Evolutionary conservation across 2,329 filamentous ascomycete genomes (phyloP).

Genomic region (Aspergillus luchuensis): DNA sequence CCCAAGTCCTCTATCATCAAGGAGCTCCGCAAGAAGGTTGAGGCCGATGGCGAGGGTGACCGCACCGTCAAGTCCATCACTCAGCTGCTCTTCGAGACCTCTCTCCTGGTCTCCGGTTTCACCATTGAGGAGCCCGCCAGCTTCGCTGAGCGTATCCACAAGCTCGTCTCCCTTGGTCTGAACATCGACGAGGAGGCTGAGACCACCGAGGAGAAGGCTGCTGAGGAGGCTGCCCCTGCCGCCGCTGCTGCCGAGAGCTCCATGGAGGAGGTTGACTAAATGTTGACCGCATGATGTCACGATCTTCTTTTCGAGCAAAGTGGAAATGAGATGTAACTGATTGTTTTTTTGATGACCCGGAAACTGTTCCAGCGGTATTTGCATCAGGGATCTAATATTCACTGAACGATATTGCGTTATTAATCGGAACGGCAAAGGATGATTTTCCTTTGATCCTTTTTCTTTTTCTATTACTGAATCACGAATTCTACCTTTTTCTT

Average conservation of each 20-base stretch:
- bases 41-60: conserved; percentile 96
- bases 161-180: conserved; percentile 95
- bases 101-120: conserved; percentile 97
- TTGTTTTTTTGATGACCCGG: conserved; percentile 13
- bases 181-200: conserved; percentile 96
- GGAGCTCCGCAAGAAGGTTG: conserved; percentile 99
- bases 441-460: conserved; percentile 13
- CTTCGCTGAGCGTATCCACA: conserved; percentile 99
- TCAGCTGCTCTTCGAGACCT: conserved; percentile 98
- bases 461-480: conserved; percentile 14
- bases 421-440: conserved; percentile 17
- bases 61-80: conserved; percentile 99
- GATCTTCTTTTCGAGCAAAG: conserved; percentile 11
- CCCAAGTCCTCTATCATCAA: conserved; percentile 96
- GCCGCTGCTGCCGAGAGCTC: conserved; percentile 78
- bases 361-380: conserved; percentile 18
- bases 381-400: conserved; percentile 10
- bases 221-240: conserved; percentile 61
- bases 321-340: conserved; percentile 20
- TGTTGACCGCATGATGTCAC: conserved; percentile 18
- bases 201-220: conserved; percentile 57
- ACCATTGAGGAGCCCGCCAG: conserved; percentile 98
- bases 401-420: conserved; percentile 20
- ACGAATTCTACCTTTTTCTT: conserved; percentile 16
- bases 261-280: conserved; percentile 99